phyloP scores from a whole-genome alignment of 176 grass and related monocot genomes.

The Chloris gayana region DNA sequence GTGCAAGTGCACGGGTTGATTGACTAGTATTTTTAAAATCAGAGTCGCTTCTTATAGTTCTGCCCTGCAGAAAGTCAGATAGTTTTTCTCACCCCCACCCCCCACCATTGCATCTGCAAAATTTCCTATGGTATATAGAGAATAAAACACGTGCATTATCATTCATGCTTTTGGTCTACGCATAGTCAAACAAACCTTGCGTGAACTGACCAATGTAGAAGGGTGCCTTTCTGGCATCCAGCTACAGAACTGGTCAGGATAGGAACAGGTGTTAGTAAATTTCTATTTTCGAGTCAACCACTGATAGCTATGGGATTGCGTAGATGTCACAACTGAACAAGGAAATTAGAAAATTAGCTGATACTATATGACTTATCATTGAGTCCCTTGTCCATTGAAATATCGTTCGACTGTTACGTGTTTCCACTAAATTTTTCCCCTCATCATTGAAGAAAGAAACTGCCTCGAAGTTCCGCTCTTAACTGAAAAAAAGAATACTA shows the following conservation, averaged over 20 bases:
- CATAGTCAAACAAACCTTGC: too few relatives aligned
- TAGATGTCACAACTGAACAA: constrained; percentile 20
- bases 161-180: too few relatives aligned
- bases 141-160: too few relatives aligned
- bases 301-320: constrained; percentile 36
- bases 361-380: neutral
- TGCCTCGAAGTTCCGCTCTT: neutral
- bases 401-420: neutral
- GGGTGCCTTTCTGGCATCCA: neutral
- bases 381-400: neutral
- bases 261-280: neutral
- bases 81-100: too few relatives aligned
- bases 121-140: too few relatives aligned
- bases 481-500: too few relatives aligned
- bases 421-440: neutral
- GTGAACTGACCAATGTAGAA: neutral
- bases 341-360: neutral
- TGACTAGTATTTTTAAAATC: too few relatives aligned
- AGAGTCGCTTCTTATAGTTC: too few relatives aligned
- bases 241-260: neutral
- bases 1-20: too few relatives aligned
- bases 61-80: too few relatives aligned
- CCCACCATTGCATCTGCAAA: too few relatives aligned
- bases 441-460: neutral
- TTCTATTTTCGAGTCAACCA: neutral